A percentile compares a stretch with the other conserved stretches of the same genome.
These are phyloP conservation scores for Moelleriella libera DNA, from an alignment of 2,329 filamentous ascomycete genomes.

Conservation along the genomic window DNA sequence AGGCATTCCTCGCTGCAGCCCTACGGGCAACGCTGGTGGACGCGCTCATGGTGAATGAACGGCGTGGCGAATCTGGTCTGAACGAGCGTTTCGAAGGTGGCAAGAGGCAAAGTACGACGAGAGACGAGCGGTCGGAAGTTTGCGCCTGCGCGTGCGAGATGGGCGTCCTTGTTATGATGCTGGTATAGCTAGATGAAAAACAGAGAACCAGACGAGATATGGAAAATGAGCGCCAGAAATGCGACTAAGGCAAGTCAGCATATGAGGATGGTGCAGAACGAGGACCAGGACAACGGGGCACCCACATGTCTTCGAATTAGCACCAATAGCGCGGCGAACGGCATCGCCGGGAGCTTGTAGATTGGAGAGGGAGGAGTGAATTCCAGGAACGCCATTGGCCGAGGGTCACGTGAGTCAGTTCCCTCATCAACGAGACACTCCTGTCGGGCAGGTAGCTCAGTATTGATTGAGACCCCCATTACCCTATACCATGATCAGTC, in stretches of 20 bases:
- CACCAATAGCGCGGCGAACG: background rate
- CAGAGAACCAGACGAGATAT: background rate
- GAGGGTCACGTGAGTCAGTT: no score
- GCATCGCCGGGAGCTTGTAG: background rate
- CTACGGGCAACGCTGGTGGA: conserved; percentile 40
- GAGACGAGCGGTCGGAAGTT: background rate
- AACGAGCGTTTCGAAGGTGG: no score
- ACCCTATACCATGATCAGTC: no score
- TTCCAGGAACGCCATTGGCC: no score
- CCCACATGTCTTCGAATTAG: background rate
- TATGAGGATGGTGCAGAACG: no score
- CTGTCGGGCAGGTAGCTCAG: no score
- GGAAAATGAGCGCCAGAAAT: background rate
- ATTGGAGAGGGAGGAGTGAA: no score
- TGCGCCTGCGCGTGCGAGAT: background rate
- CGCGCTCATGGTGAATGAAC: conserved; percentile 32
- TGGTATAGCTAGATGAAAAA: background rate
- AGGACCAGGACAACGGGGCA: background rate
- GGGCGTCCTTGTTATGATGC: background rate
- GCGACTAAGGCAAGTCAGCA: background rate
- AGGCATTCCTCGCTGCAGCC: conserved; percentile 37
- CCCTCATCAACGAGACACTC: no score
- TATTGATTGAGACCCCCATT: no score
- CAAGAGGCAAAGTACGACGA: no score
- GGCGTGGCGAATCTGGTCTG: background rate